Conservation (phyloP, 2,329 filamentous ascomycete genomes). For the Zymoseptoria tritici region DNA sequence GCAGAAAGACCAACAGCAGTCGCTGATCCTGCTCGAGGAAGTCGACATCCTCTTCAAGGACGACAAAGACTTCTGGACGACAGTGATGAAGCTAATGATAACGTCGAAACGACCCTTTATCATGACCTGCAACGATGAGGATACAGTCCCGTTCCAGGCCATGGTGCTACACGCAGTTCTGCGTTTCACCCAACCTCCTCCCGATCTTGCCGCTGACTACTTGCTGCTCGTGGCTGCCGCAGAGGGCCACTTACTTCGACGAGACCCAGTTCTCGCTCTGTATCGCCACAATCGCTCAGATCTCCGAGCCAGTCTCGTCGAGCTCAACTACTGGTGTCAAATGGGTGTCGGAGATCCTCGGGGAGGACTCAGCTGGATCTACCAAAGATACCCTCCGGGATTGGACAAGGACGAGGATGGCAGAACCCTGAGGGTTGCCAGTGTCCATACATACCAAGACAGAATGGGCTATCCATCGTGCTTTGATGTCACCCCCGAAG, state of each 20-base stretch:
- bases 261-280: constrained; percentile 59
- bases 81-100: constrained; percentile 66
- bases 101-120: constrained; percentile 88
- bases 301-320: constrained; percentile 70
- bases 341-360: constrained; percentile 86
- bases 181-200: constrained; percentile 60
- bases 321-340: constrained; percentile 95
- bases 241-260: constrained; percentile 73
- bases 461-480: constrained; percentile 66
- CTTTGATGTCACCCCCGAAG: constrained; percentile 47
- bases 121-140: constrained; percentile 90
- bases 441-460: constrained; percentile 65
- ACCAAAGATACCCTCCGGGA: constrained; percentile 66
- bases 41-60: constrained; percentile 91
- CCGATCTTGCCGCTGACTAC: constrained; percentile 66
- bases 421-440: constrained; percentile 67
- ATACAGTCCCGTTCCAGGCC: constrained; percentile 64
- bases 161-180: constrained; percentile 82
- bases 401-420: constrained; percentile 61
- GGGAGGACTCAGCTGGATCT: constrained; percentile 85
- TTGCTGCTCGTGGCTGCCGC: constrained; percentile 75
- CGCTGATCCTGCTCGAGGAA: constrained; percentile 87
- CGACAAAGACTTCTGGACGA: constrained; percentile 90
- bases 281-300: constrained; percentile 65
- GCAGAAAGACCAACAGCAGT: constrained; percentile 67